Evolutionary conservation across 768 basidiomycete genomes (phyloP), one percentile per base, ranked within the genome.

Genomic region (Suillus decipiens): DNA sequence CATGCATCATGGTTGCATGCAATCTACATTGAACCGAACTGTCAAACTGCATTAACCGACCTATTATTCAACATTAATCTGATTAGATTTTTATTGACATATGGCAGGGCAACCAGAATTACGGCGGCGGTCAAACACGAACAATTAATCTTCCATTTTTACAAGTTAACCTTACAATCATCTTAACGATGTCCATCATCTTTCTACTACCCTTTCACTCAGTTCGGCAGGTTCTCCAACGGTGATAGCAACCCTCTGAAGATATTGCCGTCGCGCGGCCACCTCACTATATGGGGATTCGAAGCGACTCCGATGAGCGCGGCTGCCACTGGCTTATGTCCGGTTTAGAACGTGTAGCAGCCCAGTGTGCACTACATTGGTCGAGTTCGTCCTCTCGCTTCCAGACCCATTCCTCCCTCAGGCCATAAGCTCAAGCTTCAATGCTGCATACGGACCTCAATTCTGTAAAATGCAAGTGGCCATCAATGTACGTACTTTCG

Each of bases 281-380:
- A 77, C 1, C 80, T 88, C 59, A 81, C 72, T 47, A 70, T 88
- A 83, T 3, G 85, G 84, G 10, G 81, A 88, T 73, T 75, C 68
- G 24, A 78, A 73, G 53, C 22, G 68, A 81, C 36, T 73, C 74
- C 37, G 75, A 82, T 2, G 77, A 73, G 60, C 63, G 65, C 28
- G 76, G 76, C n/a, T 43, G 19, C 15, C 42, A 19, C 42, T 43
- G 19, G 43, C 6, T 79, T 19, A 43, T 11, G n/a, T 14, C 14
- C 3, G 3, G 24, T 28, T 15, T 12, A 48, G 48, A 28, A 28
- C 24, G 4, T 28, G 19, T 33, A 10, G 50, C 31, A 5, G 31
- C 19, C 28, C 43, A 45, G n/a, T 45, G 43, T 11, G 45, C n/a
- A 11, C 45, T 17, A 33, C 28, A 10, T 51, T 2, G 17, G 28